Base-by-base conservation (phyloP, 768 basidiomycete species). In the Favolaschia claudopus region DNA sequence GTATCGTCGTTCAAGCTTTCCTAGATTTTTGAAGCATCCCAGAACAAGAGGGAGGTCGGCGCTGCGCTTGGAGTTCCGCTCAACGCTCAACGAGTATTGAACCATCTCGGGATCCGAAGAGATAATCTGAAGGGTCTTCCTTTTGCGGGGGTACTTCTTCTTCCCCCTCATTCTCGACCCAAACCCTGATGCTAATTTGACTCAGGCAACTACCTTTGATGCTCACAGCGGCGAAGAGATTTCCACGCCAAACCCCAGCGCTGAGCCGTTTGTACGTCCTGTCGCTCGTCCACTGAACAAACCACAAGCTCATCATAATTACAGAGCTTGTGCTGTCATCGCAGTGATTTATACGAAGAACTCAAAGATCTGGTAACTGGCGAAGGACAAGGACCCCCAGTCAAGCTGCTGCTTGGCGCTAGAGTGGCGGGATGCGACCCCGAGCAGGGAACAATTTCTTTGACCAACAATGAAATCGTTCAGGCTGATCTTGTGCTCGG, bases 391-490 rank as follows among this genome's bases (percentile, higher is more conserved):
- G 51, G 51, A 8, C 51, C 51, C 15, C 51, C 51, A 5, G 51
- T 27, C 15, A n/a, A 43, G 31, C 27, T 53, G n/a, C 15, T 28
- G 19, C 51, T 53, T 28, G 51, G 37, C 17, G 42, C 17, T 19
- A 53, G 31, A 31, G 34, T 51, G 10, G 36, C 28, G 7, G 22
- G 32, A 17, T 51, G 49, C 48, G n/a, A 67, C 7, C n/a, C 74
- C 45, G 69, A 78, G 13, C 56, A 28, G 1, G 75, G 75, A 12
- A 63, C 60, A n/a, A 62, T 75, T 25, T 76, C 74, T 0, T 73
- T 79, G 56, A 64, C 67, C 42, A 69, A 69, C 1, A 77, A 77
- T 20, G 67, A 77, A 45, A 67, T 77, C 32, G 58, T 79, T 2
- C 44, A 54, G 1, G 67, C 73, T 5, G 76, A 78, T 38, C 59